Percentiles rank a stretch among this genome's conserved stretches.
These are phyloP conservation scores for Bryoglossum gracile DNA, from an alignment of 495 filamentous ascomycete genomes.

Conservation along the genomic window DNA sequence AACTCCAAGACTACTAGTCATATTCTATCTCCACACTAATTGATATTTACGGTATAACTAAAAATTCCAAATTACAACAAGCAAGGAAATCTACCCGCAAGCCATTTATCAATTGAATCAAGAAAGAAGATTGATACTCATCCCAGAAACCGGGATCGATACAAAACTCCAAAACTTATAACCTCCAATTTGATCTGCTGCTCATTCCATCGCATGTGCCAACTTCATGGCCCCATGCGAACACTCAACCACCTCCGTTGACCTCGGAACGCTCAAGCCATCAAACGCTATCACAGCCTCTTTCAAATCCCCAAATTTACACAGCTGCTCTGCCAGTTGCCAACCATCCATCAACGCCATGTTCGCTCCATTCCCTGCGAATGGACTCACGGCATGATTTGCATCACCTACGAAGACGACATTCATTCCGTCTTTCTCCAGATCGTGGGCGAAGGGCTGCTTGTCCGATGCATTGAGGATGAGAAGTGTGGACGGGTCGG, in stretches of 20 bases:
- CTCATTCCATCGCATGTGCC: conserved; percentile 18
- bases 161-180: too few relatives aligned
- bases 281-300: conserved; percentile 27
- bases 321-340: conserved; percentile 31
- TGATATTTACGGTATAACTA: too few relatives aligned
- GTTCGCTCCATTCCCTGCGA: conserved; percentile 38
- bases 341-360: conserved; percentile 36
- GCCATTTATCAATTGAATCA: too few relatives aligned
- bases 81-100: too few relatives aligned
- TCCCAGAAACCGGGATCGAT: too few relatives aligned
- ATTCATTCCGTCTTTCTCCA: not conserved
- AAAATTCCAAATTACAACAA: too few relatives aligned
- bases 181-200: too few relatives aligned
- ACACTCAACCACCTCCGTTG: conserved; percentile 19
- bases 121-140: too few relatives aligned
- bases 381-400: conserved; percentile 38
- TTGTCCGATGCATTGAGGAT: conserved; percentile 31
- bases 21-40: too few relatives aligned
- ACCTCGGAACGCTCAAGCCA: conserved; percentile 24
- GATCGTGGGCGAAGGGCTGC: conserved; percentile 28
- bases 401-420: conserved; percentile 37
- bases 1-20: too few relatives aligned
- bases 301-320: conserved; percentile 12
- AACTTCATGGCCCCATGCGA: conserved; percentile 22
- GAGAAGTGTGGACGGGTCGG: conserved; percentile 23